These are phyloP conservation scores for Phytophthora tentaculata DNA, from an alignment of 352 stramenopile genomes.

Conservation along the genomic window DNA sequence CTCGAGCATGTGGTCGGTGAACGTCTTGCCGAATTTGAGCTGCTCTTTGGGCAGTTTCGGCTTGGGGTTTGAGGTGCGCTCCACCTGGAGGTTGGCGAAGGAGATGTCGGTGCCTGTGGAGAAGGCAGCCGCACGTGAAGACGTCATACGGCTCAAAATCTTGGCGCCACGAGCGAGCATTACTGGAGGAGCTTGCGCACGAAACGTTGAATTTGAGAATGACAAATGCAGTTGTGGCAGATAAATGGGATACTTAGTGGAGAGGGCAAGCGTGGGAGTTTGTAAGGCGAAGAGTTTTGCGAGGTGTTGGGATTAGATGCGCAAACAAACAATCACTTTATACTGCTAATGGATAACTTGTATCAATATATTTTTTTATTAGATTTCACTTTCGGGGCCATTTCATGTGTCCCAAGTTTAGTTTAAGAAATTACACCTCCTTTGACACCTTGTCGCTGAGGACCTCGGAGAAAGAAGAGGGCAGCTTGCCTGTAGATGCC, in stretches of 20 bases:
- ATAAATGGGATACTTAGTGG: constrained; percentile 10
- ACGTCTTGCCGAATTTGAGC: constrained; percentile 94
- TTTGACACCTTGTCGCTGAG: constrained; percentile 26
- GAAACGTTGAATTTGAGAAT: constrained; percentile 21
- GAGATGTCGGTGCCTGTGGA: constrained; percentile 38
- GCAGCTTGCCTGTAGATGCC: constrained; percentile 27
- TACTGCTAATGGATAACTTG: background rate
- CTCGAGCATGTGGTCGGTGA: constrained; percentile 98
- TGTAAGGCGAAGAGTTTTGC: constrained; percentile 2
- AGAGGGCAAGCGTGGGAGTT: background rate
- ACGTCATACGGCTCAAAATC: constrained; percentile 23
- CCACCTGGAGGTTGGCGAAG: constrained; percentile 49
- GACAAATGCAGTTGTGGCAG: background rate
- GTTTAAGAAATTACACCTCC: constrained; percentile 18
- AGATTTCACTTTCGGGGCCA: background rate
- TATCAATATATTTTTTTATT: constrained; percentile 4
- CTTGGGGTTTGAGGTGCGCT: constrained; percentile 54
- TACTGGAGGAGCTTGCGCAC: constrained; percentile 4
- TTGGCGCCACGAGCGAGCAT: constrained; percentile 29
- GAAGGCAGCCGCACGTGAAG: constrained; percentile 27
- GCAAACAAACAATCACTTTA: constrained; percentile 9
- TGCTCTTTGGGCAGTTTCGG: constrained; percentile 83
- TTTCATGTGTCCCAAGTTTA: constrained; percentile 3
- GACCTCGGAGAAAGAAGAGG: constrained; percentile 16
- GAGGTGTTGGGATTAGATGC: constrained; percentile 7